Evolutionary conservation across 495 filamentous ascomycete species (phyloP), one percentile per base, ranked within the genome.

Genomic region (Pyrenula aspistea): DNA sequence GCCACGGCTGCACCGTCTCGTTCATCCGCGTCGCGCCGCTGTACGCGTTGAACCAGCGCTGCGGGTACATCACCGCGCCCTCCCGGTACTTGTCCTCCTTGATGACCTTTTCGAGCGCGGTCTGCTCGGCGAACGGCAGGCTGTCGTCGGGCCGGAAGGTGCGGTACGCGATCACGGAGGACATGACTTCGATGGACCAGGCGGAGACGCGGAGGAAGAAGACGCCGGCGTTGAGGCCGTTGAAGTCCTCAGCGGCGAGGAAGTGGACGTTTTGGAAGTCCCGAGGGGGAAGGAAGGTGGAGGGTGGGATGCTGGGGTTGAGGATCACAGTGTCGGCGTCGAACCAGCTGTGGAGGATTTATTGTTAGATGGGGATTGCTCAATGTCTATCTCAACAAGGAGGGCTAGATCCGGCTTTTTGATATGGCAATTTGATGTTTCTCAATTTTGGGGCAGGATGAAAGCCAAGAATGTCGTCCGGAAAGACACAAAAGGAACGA

Each of bases 141-240:
- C 63, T 49, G 12, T 63, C 59, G n/a, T 72, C 65, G 1, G 73
- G 68, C 31, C 71, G 55, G 61, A 74, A 72, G 52, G 69, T 62
- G 15, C 70, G 73, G 57, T 73, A 74, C 2, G 75, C 65, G 1
- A 79, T 57, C 2, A 72, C 68, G 25, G 69, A 68, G 22, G 69
- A 70, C 53, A 83, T 67, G 15, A 80, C 64, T 10, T 76, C 65
- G 48, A 78, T 69, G 3, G 71, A 69, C 77, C 78, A 81, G 15
- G 63, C 60, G 53, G 68, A 66, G 12, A 80, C 73, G 24, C 75
- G 70, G 52, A 81, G 61, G 2, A 73, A 67, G 60, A 83, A 83
- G 22, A 76, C 70, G 22, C 79, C 78, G 56, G 77, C 76, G 64
- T 83, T 83, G 25, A 81, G 68, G 1, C 79, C 77, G 61, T 81